A percentile compares a stretch with the other conserved stretches of the same genome.
Evolutionary conservation across 768 basidiomycete genomes (phyloP).

Genomic region (Rhodotorula paludigena): DNA sequence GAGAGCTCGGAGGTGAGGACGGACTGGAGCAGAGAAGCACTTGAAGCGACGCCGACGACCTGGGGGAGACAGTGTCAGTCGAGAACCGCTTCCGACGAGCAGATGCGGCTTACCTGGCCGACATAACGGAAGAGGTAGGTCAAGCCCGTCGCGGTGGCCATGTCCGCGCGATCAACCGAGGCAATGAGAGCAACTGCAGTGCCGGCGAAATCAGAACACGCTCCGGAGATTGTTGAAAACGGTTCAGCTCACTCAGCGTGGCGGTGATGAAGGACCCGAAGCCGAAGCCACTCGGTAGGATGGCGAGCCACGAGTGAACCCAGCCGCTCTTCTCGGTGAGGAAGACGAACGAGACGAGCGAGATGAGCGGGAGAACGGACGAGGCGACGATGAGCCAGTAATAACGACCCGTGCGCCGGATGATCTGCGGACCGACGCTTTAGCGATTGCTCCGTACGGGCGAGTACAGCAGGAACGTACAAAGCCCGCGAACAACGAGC

Average conservation of each 20-base stretch:
- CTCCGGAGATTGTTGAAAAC: too few relatives aligned
- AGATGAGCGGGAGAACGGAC: constrained; percentile 57
- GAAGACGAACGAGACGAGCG: constrained; percentile 58
- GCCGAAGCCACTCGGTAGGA: constrained; percentile 36
- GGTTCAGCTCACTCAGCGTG: constrained; percentile 6
- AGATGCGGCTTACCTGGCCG: constrained; percentile 50
- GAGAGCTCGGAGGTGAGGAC: constrained; percentile 67
- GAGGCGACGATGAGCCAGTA: constrained; percentile 68
- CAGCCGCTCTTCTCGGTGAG: constrained; percentile 59
- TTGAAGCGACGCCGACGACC: constrained; percentile 86
- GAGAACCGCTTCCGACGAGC: neutral
- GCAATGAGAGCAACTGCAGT: constrained; percentile 66
- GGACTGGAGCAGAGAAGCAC: constrained; percentile 75
- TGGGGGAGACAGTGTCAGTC: constrained; percentile 66
- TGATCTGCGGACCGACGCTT: constrained; percentile 12
- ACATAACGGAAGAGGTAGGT: constrained; percentile 78
- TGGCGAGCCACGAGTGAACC: constrained; percentile 34
- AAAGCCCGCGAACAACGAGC: constrained; percentile 85
- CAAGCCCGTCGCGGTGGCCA: constrained; percentile 52
- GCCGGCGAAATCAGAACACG: neutral
- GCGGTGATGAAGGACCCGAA: constrained; percentile 29
- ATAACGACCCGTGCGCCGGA: constrained; percentile 67
- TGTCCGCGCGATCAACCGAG: constrained; percentile 68
- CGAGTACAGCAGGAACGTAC: constrained; percentile 43
- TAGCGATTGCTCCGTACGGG: neutral